phyloP scores from a whole-genome alignment of 306 rosid genomes.

The Lablab purpureus region DNA sequence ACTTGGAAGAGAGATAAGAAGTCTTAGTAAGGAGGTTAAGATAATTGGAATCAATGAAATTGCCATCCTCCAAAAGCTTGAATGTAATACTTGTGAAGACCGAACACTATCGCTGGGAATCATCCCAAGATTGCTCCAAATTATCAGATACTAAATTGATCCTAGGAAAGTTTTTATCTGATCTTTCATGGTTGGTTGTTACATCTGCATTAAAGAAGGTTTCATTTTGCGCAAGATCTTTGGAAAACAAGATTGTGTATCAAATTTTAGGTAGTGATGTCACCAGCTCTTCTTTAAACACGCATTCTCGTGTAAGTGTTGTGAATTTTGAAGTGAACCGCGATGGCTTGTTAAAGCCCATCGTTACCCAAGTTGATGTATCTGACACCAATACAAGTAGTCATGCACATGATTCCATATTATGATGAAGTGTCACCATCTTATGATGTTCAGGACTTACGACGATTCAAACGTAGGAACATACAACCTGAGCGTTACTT shows the following conservation, averaged over 20 bases:
- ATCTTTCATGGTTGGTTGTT: constrained; percentile 9
- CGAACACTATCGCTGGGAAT: background rate
- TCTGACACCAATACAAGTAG: background rate
- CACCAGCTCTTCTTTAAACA: background rate
- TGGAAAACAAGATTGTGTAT: background rate
- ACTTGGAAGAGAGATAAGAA: background rate
- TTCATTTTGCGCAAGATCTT: background rate
- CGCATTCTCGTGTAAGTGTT: background rate
- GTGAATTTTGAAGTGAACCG: background rate
- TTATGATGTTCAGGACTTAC: background rate
- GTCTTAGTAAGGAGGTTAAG: background rate
- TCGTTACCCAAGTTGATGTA: background rate
- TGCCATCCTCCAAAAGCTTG: constrained; percentile 9
- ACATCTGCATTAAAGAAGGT: background rate
- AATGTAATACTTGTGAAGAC: background rate
- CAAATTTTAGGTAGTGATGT: background rate
- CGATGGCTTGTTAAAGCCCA: background rate
- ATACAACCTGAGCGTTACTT: background rate
- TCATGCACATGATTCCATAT: background rate
- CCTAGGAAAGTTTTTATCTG: background rate
- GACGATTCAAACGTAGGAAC: background rate
- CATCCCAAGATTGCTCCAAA: background rate
- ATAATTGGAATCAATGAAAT: background rate
- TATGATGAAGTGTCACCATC: background rate
- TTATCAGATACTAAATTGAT: background rate